phyloP scores from a whole-genome alignment of 2,329 filamentous ascomycete species.

The Mycosphaerella sp. region DNA sequence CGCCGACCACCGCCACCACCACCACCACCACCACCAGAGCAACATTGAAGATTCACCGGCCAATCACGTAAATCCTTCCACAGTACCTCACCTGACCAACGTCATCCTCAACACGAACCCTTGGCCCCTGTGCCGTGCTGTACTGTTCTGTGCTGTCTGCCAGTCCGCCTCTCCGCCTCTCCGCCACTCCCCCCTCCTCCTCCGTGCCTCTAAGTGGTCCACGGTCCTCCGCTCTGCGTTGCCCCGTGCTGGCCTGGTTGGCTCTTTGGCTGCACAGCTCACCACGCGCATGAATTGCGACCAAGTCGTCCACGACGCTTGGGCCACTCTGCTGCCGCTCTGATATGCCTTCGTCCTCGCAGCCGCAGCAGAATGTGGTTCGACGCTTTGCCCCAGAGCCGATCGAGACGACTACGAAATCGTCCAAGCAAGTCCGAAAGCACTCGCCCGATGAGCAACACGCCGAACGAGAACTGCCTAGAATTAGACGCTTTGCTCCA shows the following conservation, averaged over 20 bases:
- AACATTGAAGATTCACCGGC: neutral
- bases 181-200: no score
- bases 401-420: slow-evolving; percentile 20
- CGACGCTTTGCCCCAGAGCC: slow-evolving; percentile 32
- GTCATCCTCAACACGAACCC: neutral
- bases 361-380: slow-evolving; percentile 11
- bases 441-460: slow-evolving; percentile 3
- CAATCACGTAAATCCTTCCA: neutral
- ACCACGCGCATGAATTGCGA: slow-evolving; percentile 23
- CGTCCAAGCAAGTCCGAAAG: slow-evolving; percentile 13
- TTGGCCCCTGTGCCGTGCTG: neutral
- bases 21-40: neutral
- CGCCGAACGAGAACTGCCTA: slow-evolving; percentile 17
- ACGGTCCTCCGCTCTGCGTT: neutral
- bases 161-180: neutral
- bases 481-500: slow-evolving; percentile 53
- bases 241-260: slow-evolving; percentile 26
- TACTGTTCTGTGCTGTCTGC: neutral
- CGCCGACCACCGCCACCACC: no score
- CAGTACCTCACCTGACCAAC: neutral
- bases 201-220: neutral
- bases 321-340: slow-evolving; percentile 18
- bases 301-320: slow-evolving; percentile 13
- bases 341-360: slow-evolving; percentile 15
- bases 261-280: slow-evolving; percentile 15